Percentiles rank a stretch among this genome's conserved stretches.
Evolutionary conservation across 176 grass and related monocot genomes (phyloP).

Genomic region (Thinopyrum elongatum): DNA sequence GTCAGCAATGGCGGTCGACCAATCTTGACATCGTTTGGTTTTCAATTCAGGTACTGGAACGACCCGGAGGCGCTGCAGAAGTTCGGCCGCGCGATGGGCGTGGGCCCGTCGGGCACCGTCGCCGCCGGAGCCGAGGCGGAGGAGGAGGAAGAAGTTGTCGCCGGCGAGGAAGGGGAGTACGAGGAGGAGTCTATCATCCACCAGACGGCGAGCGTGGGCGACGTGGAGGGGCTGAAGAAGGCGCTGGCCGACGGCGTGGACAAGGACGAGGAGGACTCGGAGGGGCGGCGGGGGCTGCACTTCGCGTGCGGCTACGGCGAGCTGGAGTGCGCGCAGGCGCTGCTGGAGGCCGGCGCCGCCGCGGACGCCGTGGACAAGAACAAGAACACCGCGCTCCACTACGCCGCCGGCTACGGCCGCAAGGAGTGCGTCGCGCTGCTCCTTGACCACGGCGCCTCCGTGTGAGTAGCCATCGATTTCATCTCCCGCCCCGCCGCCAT

Average conservation of each 20-base stretch:
- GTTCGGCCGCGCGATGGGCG: conserved; percentile 81
- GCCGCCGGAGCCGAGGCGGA: not conserved
- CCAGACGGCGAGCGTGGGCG: conserved; percentile 80
- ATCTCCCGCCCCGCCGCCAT: not conserved
- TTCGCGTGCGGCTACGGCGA: conserved; percentile 97
- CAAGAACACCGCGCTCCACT: conserved; percentile 89
- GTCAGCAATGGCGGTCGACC: too few relatives aligned
- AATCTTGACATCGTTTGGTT: not conserved
- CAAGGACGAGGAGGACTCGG: conserved; percentile 94
- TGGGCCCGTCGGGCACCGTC: conserved; percentile 36
- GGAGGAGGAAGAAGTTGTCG: conserved; percentile 47
- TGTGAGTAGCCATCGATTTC: conserved; percentile 36
- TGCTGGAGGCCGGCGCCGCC: conserved; percentile 62
- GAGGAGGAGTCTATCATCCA: conserved; percentile 88
- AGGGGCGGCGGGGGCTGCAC: conserved; percentile 82
- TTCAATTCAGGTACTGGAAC: conserved; percentile 75
- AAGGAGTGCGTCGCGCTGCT: conserved; percentile 82
- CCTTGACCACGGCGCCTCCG: conserved; percentile 65
- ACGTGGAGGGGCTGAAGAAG: conserved; percentile 86
- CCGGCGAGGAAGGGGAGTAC: conserved; percentile 59
- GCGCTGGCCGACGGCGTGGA: conserved; percentile 69
- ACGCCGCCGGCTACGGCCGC: conserved; percentile 86
- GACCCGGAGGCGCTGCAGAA: conserved; percentile 91
- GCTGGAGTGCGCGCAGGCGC: conserved; percentile 62
- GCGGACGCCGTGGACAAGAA: conserved; percentile 86